Percentiles rank a stretch among this genome's conserved stretches.
Evolutionary conservation across 306 rosid genomes (phyloP).

Genomic region (Echinosophora koreensis): DNA sequence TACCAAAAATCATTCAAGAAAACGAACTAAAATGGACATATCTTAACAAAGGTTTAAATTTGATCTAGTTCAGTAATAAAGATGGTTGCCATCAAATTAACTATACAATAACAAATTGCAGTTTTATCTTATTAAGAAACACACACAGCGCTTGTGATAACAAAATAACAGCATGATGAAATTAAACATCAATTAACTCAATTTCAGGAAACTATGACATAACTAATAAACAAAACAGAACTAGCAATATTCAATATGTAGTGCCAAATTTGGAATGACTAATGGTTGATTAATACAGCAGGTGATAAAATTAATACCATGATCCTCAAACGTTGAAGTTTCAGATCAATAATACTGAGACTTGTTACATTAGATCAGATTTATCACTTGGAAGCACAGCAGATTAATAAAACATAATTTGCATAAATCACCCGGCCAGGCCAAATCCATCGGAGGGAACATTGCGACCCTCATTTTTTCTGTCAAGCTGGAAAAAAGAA

Average conservation of each 20-base stretch:
- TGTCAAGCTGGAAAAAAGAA: neutral
- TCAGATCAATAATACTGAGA: conserved; percentile 1
- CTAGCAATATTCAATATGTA: conserved; percentile 7
- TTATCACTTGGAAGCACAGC: neutral
- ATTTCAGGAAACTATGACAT: neutral
- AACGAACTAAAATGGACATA: conserved; percentile 7
- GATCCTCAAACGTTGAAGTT: conserved; percentile 31
- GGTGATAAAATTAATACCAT: neutral
- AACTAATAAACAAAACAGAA: conserved; percentile 12
- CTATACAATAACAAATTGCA: neutral
- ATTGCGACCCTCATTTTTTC: neutral
- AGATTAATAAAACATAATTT: conserved; percentile 7
- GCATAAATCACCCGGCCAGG: neutral
- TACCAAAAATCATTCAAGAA: conserved; percentile 3
- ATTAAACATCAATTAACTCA: conserved; percentile 15
- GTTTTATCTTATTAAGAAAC: conserved; percentile 9
- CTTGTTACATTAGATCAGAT: conserved; percentile 12
- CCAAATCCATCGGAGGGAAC: conserved; percentile 5
- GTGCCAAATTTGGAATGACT: conserved; percentile 9
- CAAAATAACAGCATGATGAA: conserved; percentile 13
- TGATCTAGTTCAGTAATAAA: neutral
- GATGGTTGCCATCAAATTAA: conserved; percentile 15
- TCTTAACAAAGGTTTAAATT: neutral
- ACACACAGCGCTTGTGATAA: neutral
- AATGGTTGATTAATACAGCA: neutral